phyloP scores from a whole-genome alignment of 2,329 filamentous ascomycete genomes.

The Botrytis porri region DNA sequence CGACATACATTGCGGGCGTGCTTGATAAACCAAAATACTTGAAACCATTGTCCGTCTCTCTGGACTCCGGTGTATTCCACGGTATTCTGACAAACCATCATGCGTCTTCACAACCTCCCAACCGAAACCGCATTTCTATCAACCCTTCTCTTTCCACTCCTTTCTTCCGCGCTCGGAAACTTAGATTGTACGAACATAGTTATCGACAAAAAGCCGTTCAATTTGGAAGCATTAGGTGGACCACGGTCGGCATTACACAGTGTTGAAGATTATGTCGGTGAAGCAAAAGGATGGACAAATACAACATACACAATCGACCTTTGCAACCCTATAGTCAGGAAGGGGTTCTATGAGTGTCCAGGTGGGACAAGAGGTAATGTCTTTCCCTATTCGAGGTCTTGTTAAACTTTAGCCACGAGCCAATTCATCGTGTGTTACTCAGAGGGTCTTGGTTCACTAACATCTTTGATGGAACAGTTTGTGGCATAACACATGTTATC shows the following conservation, averaged over 20 bases:
- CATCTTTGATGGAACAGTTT: constrained; percentile 52
- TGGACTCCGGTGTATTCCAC: neutral
- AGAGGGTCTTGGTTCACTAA: constrained; percentile 19
- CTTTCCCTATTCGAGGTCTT: constrained; percentile 6
- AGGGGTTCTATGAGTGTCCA: constrained; percentile 56
- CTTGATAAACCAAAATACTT: neutral
- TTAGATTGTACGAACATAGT: constrained; percentile 62
- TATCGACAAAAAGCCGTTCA: constrained; percentile 58
- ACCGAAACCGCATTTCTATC: constrained; percentile 33
- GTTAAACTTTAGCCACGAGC: neutral
- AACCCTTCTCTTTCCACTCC: constrained; percentile 33
- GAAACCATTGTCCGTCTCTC: neutral
- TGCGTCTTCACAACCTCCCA: constrained; percentile 31
- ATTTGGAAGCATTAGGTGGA: constrained; percentile 62
- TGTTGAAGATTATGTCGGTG: constrained; percentile 43
- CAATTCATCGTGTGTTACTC: constrained; percentile 15
- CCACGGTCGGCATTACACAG: constrained; percentile 66
- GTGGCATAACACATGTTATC: constrained; percentile 65
- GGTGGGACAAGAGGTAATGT: constrained; percentile 63
- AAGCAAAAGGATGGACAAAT: constrained; percentile 57
- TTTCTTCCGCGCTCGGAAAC: constrained; percentile 41
- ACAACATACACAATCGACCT: constrained; percentile 81
- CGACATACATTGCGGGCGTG: neutral
- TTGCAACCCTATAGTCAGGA: constrained; percentile 62
- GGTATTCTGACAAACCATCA: constrained; percentile 19